Evolutionary conservation across 768 basidiomycete species (phyloP).

Genomic region (Suillus cothurnatus): DNA sequence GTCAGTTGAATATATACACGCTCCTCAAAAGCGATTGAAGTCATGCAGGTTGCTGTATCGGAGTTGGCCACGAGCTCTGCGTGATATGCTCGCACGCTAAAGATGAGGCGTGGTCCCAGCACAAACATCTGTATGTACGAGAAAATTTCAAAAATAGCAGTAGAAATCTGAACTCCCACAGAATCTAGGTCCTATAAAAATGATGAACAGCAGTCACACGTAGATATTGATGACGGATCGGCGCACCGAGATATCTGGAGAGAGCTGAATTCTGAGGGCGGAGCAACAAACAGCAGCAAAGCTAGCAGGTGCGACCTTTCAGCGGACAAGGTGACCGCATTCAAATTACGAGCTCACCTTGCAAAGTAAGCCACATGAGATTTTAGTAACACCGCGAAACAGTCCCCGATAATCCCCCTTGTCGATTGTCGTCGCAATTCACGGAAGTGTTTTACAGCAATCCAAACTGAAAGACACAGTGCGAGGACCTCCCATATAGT

Average conservation of each 20-base stretch:
- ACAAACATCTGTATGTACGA: neutral
- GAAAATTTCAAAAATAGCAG: neutral
- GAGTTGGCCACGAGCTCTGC: neutral
- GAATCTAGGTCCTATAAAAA: neutral
- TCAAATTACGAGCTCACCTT: neutral
- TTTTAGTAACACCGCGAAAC: neutral
- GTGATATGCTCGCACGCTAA: neutral
- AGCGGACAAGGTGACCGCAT: neutral
- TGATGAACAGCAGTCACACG: neutral
- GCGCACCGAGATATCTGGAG: neutral
- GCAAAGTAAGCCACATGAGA: neutral
- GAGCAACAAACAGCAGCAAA: neutral
- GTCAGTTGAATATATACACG: neutral
- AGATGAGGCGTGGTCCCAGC: constrained; percentile 4
- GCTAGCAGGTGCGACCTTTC: neutral
- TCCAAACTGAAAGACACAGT: neutral
- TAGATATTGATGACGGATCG: neutral
- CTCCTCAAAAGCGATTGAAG: neutral
- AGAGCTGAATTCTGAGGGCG: neutral
- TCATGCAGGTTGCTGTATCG: neutral
- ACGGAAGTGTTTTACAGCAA: neutral
- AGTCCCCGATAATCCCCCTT: neutral
- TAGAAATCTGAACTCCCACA: neutral
- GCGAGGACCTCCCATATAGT: neutral
- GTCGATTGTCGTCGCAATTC: neutral